Evolutionary conservation across 805 yeast species (phyloP), one percentile per base, ranked within the genome.

Genomic region (Monosporozyma unispora): DNA sequence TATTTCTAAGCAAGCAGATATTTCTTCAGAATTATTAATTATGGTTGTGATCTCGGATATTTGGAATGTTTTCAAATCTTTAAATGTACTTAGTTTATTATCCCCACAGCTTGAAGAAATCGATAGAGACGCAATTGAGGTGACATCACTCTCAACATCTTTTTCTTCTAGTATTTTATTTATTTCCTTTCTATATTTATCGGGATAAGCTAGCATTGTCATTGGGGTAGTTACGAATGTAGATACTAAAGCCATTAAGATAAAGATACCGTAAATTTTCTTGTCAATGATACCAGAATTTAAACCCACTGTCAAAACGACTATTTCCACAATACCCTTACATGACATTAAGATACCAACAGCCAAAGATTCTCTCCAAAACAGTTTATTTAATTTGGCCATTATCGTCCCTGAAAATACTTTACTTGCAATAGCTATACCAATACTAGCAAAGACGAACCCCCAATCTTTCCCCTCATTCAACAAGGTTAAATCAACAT

Each of bases 341-440:
- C 95, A 86, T 6, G 91, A 84, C 93, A 86, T 86, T 56, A 86
- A 71, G 22, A 84, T 76, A 48, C 95, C 95, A 37, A 84, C 91
- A 2, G 90, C 73, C 33, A 81, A 62, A 2, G 88, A 77, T 62
- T 86, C 93, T 62, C 90, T 76, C 84, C 86, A 81, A 45, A 73
- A 72, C 45, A 85, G 66, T 1, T 84, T 86, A 62, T 75, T 75
- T 39, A 78, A 51, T 54, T 74, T 80, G 2, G 90, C 82, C 37
- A 84, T 82, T 11, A 81, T 52, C 29, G 78, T 67, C 2, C 93
- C 93, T 12, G 93, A 89, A 28, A 70, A 52, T 3, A 85, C 66
- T 61, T 86, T 86, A 11, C 87, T 84, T 16, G 76, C 57, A 68
- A 86, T 71, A 0, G 95, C 93, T 55, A 85, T 73, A 9, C 69